Evolutionary conservation across 176 grass and related monocot species (phyloP).

Genomic region (Triticum timopheevii): DNA sequence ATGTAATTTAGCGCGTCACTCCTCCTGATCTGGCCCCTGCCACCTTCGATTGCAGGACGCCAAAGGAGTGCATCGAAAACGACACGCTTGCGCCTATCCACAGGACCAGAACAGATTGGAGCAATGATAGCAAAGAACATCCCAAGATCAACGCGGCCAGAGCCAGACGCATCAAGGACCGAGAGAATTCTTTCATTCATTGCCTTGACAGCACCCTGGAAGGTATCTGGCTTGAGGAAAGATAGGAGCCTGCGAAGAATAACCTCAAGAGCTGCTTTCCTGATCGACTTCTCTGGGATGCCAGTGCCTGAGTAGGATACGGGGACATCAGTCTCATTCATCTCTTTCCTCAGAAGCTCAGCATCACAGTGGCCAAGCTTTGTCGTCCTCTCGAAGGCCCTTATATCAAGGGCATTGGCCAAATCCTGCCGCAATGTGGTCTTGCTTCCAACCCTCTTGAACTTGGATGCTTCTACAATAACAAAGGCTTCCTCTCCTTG

Average conservation of each 20-base stretch:
- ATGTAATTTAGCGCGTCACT: conserved; percentile 79
- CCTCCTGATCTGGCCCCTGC: conserved; percentile 67
- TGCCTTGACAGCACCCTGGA: conserved; percentile 81
- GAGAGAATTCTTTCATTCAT: conserved; percentile 94
- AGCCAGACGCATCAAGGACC: conserved; percentile 74
- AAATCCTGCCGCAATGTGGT: conserved; percentile 83
- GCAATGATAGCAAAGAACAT: conserved; percentile 95
- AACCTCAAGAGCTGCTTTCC: conserved; percentile 84
- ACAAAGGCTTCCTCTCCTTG: conserved; percentile 62
- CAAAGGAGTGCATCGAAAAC: conserved; percentile 90
- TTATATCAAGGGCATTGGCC: conserved; percentile 94
- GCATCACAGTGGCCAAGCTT: conserved; percentile 68
- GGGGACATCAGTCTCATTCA: conserved; percentile 95
- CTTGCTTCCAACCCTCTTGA: conserved; percentile 71
- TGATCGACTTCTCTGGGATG: conserved; percentile 82
- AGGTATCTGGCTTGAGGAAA: conserved; percentile 92
- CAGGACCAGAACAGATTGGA: conserved; percentile 72
- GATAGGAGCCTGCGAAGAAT: conserved; percentile 81
- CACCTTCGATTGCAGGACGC: conserved; percentile 71
- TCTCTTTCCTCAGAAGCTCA: conserved; percentile 78
- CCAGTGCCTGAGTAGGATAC: conserved; percentile 84
- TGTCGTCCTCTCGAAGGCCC: conserved; percentile 77
- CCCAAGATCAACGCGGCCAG: conserved; percentile 86
- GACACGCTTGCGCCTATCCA: conserved; percentile 66
- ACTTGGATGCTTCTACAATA: conserved; percentile 91